Base-by-base conservation (phyloP, 1,139 yeast species). In the Magnusiomyces tetraspermus region DNA sequence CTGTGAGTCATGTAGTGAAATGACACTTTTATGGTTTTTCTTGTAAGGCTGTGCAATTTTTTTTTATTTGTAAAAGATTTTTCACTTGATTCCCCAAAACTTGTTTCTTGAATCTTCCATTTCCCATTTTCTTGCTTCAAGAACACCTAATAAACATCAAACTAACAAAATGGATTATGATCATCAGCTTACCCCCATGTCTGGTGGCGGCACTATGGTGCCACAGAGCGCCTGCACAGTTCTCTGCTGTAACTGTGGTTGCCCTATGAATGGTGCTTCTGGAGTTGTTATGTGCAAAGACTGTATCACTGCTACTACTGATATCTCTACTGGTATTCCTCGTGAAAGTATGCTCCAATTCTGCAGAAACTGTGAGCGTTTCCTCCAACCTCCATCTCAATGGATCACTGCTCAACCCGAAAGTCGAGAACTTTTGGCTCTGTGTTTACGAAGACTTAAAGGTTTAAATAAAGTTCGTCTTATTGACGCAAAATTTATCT, bases 211-310 rank as follows among this genome's bases (percentile, higher is more conserved):
- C 31, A 23, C 53, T 23, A 30, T 56, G 40, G 50, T 51, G 55
- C 65, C 40, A 78, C 75, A 31, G 89, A 94, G 46, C 1, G 55
- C 55, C 4, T 50, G 53, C 36, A 92, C 97, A 1, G 95, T 94
- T 57, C 78, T 92, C 57, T 92, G 99, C 76, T 89, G 96, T 72
- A 88, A 87, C 83, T 92, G 99, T 83, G 97, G 98, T 71, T 87
- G 86, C 54, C 97, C 98, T 49, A 87, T 94, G 80, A 97, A 92
- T 67, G 97, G 97, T 47, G 86, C 96, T 33, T 76, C 80, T 31
- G 97, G 98, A 31, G 74, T 90, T 58, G 96, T 89, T 31, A 89
- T 92, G 96, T 94, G 98, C 73, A 84, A 87, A 74, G 97, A 94
- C 71, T 92, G 99, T 79, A 88, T 92, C 68, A 87, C 88, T 70